Evolutionary conservation across 257 asterid species (phyloP).

Genomic region (Solanum chilense): DNA sequence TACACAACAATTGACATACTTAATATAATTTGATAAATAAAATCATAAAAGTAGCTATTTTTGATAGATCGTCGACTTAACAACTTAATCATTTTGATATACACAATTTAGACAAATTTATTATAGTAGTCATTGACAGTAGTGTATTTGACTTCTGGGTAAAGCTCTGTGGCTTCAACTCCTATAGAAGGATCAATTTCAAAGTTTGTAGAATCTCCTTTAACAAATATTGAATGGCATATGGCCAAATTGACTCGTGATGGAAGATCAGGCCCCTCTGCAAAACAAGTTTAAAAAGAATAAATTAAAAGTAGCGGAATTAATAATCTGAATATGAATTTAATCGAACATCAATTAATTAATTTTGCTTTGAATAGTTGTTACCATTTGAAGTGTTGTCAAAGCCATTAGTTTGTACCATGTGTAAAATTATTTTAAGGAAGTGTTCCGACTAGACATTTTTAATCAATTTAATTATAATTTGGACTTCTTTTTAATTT

Average conservation of each 20-base stretch:
- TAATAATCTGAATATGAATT: neutral
- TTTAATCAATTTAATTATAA: neutral
- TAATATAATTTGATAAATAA: too few species aligned
- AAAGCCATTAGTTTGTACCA: neutral
- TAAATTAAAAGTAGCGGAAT: neutral
- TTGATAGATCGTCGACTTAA: neutral
- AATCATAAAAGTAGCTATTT: too few species aligned
- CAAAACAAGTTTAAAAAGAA: neutral
- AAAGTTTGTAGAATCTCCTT: conserved; percentile 51
- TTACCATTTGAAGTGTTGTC: neutral
- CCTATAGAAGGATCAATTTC: conserved; percentile 44
- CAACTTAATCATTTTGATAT: neutral
- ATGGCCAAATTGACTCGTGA: conserved; percentile 23
- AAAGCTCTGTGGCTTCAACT: conserved; percentile 50
- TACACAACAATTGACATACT: neutral
- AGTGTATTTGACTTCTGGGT: conserved; percentile 63
- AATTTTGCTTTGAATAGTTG: neutral
- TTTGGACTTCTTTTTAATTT: too few species aligned
- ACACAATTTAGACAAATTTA: conserved; percentile 15
- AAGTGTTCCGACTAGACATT: neutral
- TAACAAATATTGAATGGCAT: conserved; percentile 36
- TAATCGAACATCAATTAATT: neutral
- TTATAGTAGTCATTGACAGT: conserved; percentile 42
- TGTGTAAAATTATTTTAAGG: neutral
- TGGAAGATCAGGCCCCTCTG: conserved; percentile 34